These are phyloP conservation scores for Sideroxylon spinosum DNA, from an alignment of 179 eudicot species.

Conservation along the genomic window DNA sequence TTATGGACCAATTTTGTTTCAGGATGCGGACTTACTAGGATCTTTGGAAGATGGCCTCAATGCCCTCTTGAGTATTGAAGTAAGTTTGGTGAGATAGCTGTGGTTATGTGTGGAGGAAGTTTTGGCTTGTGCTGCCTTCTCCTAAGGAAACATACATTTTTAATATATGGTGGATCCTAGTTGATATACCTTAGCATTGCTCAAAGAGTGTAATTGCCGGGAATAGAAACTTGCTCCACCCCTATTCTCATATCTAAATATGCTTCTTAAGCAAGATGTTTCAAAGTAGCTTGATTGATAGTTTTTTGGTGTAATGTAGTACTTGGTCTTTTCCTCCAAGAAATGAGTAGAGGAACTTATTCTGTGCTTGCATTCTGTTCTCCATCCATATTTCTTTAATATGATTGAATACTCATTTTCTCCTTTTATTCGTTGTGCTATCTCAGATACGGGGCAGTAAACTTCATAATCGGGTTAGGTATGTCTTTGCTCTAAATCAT, in stretches of 20 bases:
- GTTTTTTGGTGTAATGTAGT: too few relatives aligned
- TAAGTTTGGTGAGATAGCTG: conserved; percentile 39
- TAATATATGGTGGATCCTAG: not conserved
- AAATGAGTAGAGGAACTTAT: not conserved
- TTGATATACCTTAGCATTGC: not conserved
- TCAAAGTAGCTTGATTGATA: not conserved
- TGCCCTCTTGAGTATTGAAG: conserved; percentile 87
- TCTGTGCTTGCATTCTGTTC: not conserved
- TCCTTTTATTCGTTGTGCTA: conserved; percentile 18
- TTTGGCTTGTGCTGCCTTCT: not conserved
- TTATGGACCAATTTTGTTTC: conserved; percentile 22
- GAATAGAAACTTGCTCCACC: not conserved
- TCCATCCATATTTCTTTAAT: not conserved
- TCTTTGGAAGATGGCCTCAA: conserved; percentile 91
- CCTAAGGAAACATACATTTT: not conserved
- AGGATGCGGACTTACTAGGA: conserved; percentile 75
- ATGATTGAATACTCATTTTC: conserved; percentile 4
- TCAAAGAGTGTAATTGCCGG: not conserved
- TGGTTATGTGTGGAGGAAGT: not conserved
- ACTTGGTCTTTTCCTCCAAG: not conserved
- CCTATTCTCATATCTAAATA: not conserved
- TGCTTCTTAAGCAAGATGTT: too few relatives aligned
- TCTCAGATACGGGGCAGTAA: conserved; percentile 90
- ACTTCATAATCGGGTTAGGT: conserved; percentile 96
- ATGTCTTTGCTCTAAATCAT: conserved; percentile 14